phyloP scores from a whole-genome alignment of 257 asterid species.

The Jacaranda copaia region DNA sequence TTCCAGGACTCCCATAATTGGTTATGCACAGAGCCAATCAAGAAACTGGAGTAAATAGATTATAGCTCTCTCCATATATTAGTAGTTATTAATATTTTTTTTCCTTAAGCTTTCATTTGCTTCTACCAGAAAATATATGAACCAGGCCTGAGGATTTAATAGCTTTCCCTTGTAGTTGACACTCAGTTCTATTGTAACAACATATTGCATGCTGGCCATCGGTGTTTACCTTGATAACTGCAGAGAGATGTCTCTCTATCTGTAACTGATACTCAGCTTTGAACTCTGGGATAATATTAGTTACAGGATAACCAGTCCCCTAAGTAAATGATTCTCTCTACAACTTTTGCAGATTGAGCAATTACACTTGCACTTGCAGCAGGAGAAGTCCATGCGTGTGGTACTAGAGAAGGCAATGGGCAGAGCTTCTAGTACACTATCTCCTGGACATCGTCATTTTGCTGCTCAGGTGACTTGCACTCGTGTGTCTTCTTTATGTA shows the following conservation, averaged over 20 bases:
- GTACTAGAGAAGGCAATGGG: slow-evolving; percentile 76
- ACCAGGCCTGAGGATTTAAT: not conserved
- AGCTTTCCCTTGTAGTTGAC: not conserved
- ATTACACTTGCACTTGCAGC: slow-evolving; percentile 59
- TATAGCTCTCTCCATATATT: not conserved
- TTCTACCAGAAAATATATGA: not conserved
- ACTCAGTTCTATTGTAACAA: not conserved
- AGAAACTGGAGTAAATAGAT: not conserved
- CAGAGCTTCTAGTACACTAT: slow-evolving; percentile 67
- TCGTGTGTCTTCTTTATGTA: not conserved
- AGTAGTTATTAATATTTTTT: not conserved
- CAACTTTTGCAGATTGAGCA: slow-evolving; percentile 55
- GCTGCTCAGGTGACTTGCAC: slow-evolving; percentile 53
- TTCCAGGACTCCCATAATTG: not conserved
- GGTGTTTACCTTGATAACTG: not conserved
- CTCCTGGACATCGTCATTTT: slow-evolving; percentile 72
- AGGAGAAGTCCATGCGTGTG: slow-evolving; percentile 66
- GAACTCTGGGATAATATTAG: not conserved
- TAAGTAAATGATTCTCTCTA: slow-evolving; percentile 16
- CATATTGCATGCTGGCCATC: not conserved
- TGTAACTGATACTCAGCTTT: not conserved
- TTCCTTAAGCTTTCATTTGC: not conserved
- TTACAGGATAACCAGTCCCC: not conserved
- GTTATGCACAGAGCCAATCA: not conserved
- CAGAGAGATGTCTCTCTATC: not conserved